A percentile compares a stretch with the other conserved stretches of the same genome.
phyloP scores from a whole-genome alignment of 768 basidiomycete genomes.

The Boletus barrowsii region DNA sequence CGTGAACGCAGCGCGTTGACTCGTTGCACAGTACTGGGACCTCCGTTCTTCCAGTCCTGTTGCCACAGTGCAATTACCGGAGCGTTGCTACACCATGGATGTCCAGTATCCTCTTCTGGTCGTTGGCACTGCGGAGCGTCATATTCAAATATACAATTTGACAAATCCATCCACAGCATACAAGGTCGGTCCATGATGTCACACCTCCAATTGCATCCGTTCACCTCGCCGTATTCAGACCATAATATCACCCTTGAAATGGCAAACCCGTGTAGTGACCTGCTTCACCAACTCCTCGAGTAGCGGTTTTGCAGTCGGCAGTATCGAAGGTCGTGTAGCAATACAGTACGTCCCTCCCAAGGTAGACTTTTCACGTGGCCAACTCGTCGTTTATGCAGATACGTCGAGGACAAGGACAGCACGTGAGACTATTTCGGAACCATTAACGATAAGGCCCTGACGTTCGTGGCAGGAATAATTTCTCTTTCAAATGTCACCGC shows the following conservation, averaged over 20 bases:
- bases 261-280: constrained; percentile 86
- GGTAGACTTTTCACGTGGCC: not conserved
- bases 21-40: constrained; percentile 80
- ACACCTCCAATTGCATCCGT: not conserved
- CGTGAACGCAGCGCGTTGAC: not conserved
- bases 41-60: constrained; percentile 72
- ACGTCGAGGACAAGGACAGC: constrained; percentile 81
- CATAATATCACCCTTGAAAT: constrained; percentile 84
- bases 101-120: constrained; percentile 81
- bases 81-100: constrained; percentile 87
- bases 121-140: constrained; percentile 89
- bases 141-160: constrained; percentile 87
- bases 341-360: constrained; percentile 73
- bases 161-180: constrained; percentile 74
- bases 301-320: constrained; percentile 80
- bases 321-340: constrained; percentile 88
- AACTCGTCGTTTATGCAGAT: constrained; percentile 42
- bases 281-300: constrained; percentile 69
- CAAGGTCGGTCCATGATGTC: constrained; percentile 49
- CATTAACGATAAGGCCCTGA: not conserved
- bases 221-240: constrained; percentile 43
- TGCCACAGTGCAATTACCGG: constrained; percentile 78
- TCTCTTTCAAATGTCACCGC: constrained; percentile 85
- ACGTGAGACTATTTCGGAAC: constrained; percentile 41
- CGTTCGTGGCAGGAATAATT: constrained; percentile 55